Conservation (phyloP, 2,329 filamentous ascomycete genomes). For the Verticillium klebahnii region DNA sequence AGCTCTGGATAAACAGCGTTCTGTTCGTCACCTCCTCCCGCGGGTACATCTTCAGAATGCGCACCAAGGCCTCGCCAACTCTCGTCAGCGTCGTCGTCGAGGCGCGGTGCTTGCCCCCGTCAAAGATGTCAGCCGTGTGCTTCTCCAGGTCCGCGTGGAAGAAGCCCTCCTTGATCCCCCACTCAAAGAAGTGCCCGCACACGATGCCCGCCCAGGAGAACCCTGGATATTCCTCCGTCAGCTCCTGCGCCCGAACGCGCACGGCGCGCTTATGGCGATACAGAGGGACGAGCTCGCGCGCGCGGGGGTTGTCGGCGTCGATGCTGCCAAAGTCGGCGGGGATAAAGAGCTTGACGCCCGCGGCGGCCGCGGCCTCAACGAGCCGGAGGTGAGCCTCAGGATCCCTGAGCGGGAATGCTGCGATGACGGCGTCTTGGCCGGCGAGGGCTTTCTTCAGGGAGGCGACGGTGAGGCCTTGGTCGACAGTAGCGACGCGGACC, state of each 20-base stretch:
- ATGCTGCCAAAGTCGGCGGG: slow-evolving; percentile 37
- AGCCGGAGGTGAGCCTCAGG: slow-evolving; percentile 26
- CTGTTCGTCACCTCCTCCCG: slow-evolving; percentile 23
- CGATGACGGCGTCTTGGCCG: slow-evolving; percentile 31
- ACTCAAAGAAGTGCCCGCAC: slow-evolving; percentile 36
- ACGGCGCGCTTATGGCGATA: slow-evolving; percentile 29
- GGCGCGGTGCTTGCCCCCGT: slow-evolving; percentile 23
- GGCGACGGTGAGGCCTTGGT: slow-evolving; percentile 22
- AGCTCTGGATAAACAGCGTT: slow-evolving; percentile 34
- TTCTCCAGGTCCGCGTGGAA: slow-evolving; percentile 27
- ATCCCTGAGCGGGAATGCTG: slow-evolving; percentile 24
- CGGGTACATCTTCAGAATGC: slow-evolving; percentile 19
- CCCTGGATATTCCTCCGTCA: slow-evolving; percentile 15
- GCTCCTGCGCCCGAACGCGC: slow-evolving; percentile 21
- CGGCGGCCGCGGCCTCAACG: slow-evolving; percentile 28
- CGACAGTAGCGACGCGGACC: slow-evolving; percentile 18
- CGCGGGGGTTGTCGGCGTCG: slow-evolving; percentile 26
- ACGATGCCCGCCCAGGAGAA: slow-evolving; percentile 34
- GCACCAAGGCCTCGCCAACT: slow-evolving; percentile 26
- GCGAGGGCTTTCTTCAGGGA: slow-evolving; percentile 23
- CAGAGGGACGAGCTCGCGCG: slow-evolving; percentile 29
- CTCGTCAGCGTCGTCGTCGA: slow-evolving; percentile 29
- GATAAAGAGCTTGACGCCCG: slow-evolving; percentile 30
- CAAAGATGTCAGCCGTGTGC: slow-evolving; percentile 26
- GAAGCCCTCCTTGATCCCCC: slow-evolving; percentile 30